Evolutionary conservation across 2,329 filamentous ascomycete species (phyloP).

Genomic region (Exophiala xenobiotica): DNA sequence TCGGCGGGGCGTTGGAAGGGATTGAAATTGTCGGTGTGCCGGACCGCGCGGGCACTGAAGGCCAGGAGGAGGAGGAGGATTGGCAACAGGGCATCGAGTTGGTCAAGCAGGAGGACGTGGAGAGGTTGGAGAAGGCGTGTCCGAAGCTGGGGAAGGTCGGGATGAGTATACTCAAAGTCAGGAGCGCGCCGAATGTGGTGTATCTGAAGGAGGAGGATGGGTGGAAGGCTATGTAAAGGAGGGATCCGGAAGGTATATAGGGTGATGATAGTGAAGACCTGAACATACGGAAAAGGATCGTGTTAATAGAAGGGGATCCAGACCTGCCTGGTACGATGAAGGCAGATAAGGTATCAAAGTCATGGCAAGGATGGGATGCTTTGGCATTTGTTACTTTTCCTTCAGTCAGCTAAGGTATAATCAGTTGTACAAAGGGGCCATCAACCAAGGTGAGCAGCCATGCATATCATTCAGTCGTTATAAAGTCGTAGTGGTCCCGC

Average conservation of each 20-base stretch:
- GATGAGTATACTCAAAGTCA: conserved; percentile 28
- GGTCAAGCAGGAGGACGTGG: conserved; percentile 23
- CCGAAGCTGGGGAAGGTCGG: conserved; percentile 22
- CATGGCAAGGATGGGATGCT: too few relatives aligned
- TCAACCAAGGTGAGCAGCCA: too few relatives aligned
- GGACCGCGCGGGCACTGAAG: conserved; percentile 1
- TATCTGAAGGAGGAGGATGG: conserved; percentile 18
- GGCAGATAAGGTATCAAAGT: too few relatives aligned
- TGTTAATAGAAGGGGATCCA: too few relatives aligned
- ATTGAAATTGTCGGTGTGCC: conserved; percentile 29
- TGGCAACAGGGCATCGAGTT: conserved; percentile 21
- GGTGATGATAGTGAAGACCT: too few relatives aligned
- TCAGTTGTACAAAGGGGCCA: too few relatives aligned
- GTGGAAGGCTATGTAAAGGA: conserved; percentile 15
- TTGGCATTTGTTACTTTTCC: too few relatives aligned
- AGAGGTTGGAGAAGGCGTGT: conserved; percentile 20
- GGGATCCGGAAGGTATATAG: background rate
- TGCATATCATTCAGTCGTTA: too few relatives aligned
- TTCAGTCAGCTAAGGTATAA: too few relatives aligned
- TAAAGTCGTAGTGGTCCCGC: too few relatives aligned
- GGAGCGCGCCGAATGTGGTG: conserved; percentile 22
- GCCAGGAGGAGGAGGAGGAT: conserved; percentile 11
- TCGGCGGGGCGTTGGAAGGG: conserved; percentile 18
- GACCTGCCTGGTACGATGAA: background rate
- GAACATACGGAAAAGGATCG: too few relatives aligned